Evolutionary conservation across 2,329 filamentous ascomycete genomes (phyloP).

Genomic region (Colletotrichum limetticola): DNA sequence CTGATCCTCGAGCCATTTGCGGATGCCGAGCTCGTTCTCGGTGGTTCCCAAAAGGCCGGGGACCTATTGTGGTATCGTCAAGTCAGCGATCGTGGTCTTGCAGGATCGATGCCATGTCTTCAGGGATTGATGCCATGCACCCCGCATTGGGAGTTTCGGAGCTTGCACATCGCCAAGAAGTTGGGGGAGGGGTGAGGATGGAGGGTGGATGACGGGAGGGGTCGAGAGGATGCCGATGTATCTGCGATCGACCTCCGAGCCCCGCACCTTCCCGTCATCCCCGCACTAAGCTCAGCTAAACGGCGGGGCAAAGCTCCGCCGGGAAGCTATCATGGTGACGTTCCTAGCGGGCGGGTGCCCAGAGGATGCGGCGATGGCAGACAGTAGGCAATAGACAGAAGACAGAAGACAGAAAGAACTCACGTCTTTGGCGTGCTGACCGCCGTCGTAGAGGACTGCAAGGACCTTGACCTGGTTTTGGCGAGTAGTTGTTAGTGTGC

Average conservation of each 20-base stretch:
- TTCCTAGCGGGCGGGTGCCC: neutral
- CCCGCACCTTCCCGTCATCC: slow-evolving; percentile 33
- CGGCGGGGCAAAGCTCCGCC: slow-evolving; percentile 27
- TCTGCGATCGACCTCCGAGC: slow-evolving; percentile 35
- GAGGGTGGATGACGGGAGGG: too few relatives aligned
- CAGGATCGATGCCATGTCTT: neutral
- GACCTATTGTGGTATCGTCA: slow-evolving; percentile 55
- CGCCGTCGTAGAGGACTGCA: slow-evolving; percentile 92
- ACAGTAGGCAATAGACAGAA: neutral
- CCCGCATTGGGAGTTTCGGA: slow-evolving; percentile 32
- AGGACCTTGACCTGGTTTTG: slow-evolving; percentile 87
- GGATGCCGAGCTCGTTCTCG: slow-evolving; percentile 96
- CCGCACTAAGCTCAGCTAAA: slow-evolving; percentile 21
- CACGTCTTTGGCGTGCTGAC: slow-evolving; percentile 88
- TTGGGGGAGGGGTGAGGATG: neutral
- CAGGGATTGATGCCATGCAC: slow-evolving; percentile 26
- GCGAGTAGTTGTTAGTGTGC: slow-evolving; percentile 62
- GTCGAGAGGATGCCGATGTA: slow-evolving; percentile 32
- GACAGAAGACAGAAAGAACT: slow-evolving; percentile 41
- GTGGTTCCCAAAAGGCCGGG: slow-evolving; percentile 92
- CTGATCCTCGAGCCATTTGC: slow-evolving; percentile 97
- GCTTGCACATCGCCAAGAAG: slow-evolving; percentile 11
- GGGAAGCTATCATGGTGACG: slow-evolving; percentile 31
- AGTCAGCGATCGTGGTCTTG: slow-evolving; percentile 1
- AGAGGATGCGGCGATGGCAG: neutral